Percentiles rank a stretch among this genome's conserved stretches.
Conservation (phyloP, 768 basidiomycete genomes). For the Leucogyrophana mollusca region DNA sequence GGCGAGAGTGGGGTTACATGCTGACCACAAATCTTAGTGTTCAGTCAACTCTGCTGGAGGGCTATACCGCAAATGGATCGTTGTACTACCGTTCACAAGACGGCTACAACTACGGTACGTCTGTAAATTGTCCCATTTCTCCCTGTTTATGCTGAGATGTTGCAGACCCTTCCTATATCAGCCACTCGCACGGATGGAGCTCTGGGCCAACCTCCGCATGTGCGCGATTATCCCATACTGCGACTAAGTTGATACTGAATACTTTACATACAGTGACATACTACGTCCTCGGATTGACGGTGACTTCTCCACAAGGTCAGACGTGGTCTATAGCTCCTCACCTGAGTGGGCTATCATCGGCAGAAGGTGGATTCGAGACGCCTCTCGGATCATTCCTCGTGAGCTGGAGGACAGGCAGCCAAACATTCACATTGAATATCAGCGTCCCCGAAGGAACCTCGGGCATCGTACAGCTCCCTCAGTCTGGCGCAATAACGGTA, state of each 20-base stretch:
- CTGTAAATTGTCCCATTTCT: too few species aligned
- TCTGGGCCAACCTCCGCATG: conserved; percentile 53
- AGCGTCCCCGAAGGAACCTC: conserved; percentile 29
- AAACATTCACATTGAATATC: conserved; percentile 19
- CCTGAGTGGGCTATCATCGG: conserved; percentile 36
- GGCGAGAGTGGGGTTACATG: conserved; percentile 61
- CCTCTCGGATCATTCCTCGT: conserved; percentile 51
- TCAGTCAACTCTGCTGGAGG: conserved; percentile 57
- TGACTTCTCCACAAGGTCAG: conserved; percentile 46
- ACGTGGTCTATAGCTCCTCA: conserved; percentile 51
- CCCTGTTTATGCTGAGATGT: too few species aligned
- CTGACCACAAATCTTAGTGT: conserved; percentile 54
- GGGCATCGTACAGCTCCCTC: conserved; percentile 29
- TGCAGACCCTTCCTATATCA: conserved; percentile 52
- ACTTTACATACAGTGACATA: conserved; percentile 37
- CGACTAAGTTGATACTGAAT: too few species aligned
- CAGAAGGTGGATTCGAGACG: conserved; percentile 54
- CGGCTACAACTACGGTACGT: conserved; percentile 46
- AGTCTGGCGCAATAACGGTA: conserved; percentile 7
- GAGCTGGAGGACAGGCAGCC: conserved; percentile 33
- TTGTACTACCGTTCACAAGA: conserved; percentile 49
- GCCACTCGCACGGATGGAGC: conserved; percentile 62
- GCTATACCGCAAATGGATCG: conserved; percentile 57
- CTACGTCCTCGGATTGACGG: conserved; percentile 53
- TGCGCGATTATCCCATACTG: too few species aligned